Evolutionary conservation across 768 basidiomycete species (phyloP).

Genomic region (Postia placenta): DNA sequence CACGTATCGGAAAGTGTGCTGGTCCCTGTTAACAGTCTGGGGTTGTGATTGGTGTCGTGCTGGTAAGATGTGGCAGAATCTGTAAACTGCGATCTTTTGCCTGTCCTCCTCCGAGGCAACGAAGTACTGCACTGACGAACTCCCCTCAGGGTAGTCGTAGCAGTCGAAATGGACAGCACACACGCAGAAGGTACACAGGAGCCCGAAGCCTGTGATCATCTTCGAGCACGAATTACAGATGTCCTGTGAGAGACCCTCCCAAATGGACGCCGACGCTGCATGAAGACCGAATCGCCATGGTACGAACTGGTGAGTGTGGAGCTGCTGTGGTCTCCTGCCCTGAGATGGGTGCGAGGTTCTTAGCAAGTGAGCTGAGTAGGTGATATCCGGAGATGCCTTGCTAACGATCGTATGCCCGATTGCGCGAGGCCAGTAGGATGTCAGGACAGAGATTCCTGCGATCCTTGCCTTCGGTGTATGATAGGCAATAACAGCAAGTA

Average conservation of each 20-base stretch:
- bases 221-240: conserved; percentile 54
- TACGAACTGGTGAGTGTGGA: conserved; percentile 56
- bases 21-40: conserved; percentile 21
- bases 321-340: conserved; percentile 14
- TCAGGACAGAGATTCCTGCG: conserved; percentile 48
- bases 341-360: conserved; percentile 11
- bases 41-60: conserved; percentile 21
- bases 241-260: conserved; percentile 27
- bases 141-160: conserved; percentile 66
- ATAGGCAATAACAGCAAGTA: conserved; percentile 68
- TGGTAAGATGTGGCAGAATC: conserved; percentile 47
- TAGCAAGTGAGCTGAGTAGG: conserved; percentile 22
- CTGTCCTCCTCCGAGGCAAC: conserved; percentile 37
- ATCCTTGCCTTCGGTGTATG: conserved; percentile 49
- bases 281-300: conserved; percentile 54
- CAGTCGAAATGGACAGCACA: conserved; percentile 74
- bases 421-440: conserved; percentile 60
- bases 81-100: conserved; percentile 54
- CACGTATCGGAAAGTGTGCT: conserved; percentile 50
- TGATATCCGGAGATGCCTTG: conserved; percentile 39
- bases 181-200: conserved; percentile 67
- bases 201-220: conserved; percentile 57
- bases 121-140: conserved; percentile 48
- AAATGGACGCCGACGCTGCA: conserved; percentile 20
- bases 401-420: conserved; percentile 63